phyloP scores from a whole-genome alignment of 2,329 filamentous ascomycete genomes.

The Talaromyces sp. region DNA sequence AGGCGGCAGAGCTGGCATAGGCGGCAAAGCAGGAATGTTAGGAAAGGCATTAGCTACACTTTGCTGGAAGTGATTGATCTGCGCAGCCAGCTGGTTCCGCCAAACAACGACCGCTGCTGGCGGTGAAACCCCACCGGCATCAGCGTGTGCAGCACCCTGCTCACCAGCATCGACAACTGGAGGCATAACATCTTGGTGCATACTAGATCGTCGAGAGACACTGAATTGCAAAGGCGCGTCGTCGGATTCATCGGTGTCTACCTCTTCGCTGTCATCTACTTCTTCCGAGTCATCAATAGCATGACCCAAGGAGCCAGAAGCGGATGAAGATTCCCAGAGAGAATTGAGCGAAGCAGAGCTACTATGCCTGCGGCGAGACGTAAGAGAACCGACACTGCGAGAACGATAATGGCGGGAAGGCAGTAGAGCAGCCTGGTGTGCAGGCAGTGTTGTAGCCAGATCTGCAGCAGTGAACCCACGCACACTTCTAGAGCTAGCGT shows the following conservation, averaged over 20 bases:
- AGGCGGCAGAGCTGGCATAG: constrained; percentile 59
- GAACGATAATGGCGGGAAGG: constrained; percentile 66
- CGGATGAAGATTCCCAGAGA: constrained; percentile 63
- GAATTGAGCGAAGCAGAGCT: constrained; percentile 70
- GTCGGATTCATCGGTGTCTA: constrained; percentile 27
- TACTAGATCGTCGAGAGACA: constrained; percentile 40
- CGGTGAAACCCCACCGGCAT: constrained; percentile 49
- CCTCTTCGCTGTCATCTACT: constrained; percentile 28
- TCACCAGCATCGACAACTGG: constrained; percentile 29
- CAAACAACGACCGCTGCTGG: constrained; percentile 69
- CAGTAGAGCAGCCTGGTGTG: constrained; percentile 65
- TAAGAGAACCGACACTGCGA: constrained; percentile 63
- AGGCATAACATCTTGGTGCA: constrained; percentile 35
- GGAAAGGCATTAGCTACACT: constrained; percentile 68
- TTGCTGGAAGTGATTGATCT: constrained; percentile 77
- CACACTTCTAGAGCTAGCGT: constrained; percentile 69
- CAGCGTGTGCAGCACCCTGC: constrained; percentile 27
- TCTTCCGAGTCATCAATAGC: constrained; percentile 45
- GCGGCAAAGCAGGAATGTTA: constrained; percentile 61
- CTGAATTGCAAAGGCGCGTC: constrained; percentile 28
- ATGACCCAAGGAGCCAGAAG: constrained; percentile 49
- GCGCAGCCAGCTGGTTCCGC: constrained; percentile 72
- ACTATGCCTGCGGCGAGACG: constrained; percentile 57
- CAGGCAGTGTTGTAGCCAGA: constrained; percentile 66
- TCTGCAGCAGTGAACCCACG: constrained; percentile 73